Conservation (phyloP, 208 protist genomes). For the Trypanosoma rangeli region DNA sequence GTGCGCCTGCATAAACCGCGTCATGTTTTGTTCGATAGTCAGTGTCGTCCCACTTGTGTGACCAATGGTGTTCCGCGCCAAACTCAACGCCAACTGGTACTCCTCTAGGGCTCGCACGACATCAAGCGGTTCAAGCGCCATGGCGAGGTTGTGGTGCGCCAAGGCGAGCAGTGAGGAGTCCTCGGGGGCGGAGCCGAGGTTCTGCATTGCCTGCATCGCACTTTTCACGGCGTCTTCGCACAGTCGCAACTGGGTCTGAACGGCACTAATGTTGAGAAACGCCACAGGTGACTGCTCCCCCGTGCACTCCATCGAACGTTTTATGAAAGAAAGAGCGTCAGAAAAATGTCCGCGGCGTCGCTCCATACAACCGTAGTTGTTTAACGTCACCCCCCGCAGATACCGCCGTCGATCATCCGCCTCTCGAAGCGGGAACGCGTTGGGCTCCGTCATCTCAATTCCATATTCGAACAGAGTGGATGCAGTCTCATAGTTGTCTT, state of each 20-base stretch:
- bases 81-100: constrained; percentile 64
- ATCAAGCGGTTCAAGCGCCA: constrained; percentile 84
- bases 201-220: constrained; percentile 68
- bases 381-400: constrained; percentile 82
- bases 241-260: constrained; percentile 78
- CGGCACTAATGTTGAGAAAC: constrained; percentile 90
- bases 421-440: constrained; percentile 67
- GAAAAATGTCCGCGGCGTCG: constrained; percentile 80
- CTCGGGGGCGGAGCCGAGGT: constrained; percentile 64
- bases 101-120: constrained; percentile 57
- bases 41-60: constrained; percentile 51
- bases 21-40: constrained; percentile 73
- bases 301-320: constrained; percentile 73
- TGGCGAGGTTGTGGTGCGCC: constrained; percentile 91
- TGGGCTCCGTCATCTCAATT: constrained; percentile 67
- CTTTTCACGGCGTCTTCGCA: constrained; percentile 76
- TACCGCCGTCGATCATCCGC: constrained; percentile 53
- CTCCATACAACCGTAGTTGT: constrained; percentile 91
- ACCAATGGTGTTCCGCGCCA: constrained; percentile 48
- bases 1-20: constrained; percentile 44
- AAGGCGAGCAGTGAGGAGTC: constrained; percentile 81
- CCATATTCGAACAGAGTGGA: constrained; percentile 58
- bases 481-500: constrained; percentile 62
- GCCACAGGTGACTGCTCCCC: constrained; percentile 77
- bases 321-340: constrained; percentile 71